A percentile compares a stretch with the other conserved stretches of the same genome.
phyloP scores from a whole-genome alignment of 805 yeast species.

The Candida succiphila region DNA sequence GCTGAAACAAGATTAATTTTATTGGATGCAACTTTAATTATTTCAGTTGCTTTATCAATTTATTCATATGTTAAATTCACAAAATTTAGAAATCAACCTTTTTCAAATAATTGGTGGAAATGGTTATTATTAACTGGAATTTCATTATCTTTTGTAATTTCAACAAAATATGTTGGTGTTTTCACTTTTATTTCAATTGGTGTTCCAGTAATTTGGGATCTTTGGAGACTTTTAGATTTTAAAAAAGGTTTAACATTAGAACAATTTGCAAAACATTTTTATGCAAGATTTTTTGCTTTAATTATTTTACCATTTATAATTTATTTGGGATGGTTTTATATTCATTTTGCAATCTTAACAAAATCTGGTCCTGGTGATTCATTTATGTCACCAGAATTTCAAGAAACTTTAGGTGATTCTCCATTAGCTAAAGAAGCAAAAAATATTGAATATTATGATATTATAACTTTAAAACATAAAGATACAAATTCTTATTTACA shows the following conservation, averaged over 20 bases:
- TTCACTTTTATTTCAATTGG: slow-evolving; percentile 88
- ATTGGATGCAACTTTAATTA: slow-evolving; percentile 80
- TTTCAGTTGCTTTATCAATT: slow-evolving; percentile 75
- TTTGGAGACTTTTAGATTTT: slow-evolving; percentile 80
- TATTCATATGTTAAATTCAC: slow-evolving; percentile 74
- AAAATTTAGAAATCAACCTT: slow-evolving; percentile 57
- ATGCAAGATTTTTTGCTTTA: slow-evolving; percentile 61
- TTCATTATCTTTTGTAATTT: slow-evolving; percentile 80
- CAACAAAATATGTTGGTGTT: slow-evolving; percentile 94
- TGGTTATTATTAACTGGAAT: slow-evolving; percentile 86
- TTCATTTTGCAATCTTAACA: slow-evolving; percentile 74
- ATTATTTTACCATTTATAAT: slow-evolving; percentile 73
- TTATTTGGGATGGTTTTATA: slow-evolving; percentile 83
- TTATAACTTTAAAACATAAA: slow-evolving; percentile 69
- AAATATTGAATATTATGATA: slow-evolving; percentile 66
- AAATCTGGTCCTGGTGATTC: slow-evolving; percentile 94
- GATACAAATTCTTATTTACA: slow-evolving; percentile 74
- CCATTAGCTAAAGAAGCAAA: slow-evolving; percentile 62
- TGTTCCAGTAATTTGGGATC: slow-evolving; percentile 69
- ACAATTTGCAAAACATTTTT: slow-evolving; percentile 56
- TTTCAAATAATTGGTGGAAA: slow-evolving; percentile 66
- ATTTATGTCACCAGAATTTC: slow-evolving; percentile 93
- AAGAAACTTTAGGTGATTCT: slow-evolving; percentile 83
- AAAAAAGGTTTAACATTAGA: slow-evolving; percentile 51
- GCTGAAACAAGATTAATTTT: slow-evolving; percentile 85